Evolutionary conservation across 2,329 filamentous ascomycete species (phyloP).

Genomic region (Ustulina deusta): DNA sequence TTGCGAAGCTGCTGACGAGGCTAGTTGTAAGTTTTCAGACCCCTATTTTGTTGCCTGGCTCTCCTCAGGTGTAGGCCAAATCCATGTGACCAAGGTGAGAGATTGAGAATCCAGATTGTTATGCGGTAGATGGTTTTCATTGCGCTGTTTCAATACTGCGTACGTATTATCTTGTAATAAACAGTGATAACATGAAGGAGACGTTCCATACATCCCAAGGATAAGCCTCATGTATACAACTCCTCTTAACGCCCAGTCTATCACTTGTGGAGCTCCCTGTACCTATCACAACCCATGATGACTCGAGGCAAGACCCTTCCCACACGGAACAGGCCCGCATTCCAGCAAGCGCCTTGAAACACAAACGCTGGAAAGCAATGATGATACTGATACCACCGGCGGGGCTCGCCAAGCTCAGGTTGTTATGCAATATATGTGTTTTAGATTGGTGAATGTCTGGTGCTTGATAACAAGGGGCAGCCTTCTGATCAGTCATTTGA

Average conservation of each 20-base stretch:
- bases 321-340: slow-evolving; percentile 1
- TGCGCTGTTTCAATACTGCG: slow-evolving; percentile 9
- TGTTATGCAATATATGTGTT: slow-evolving; percentile 9
- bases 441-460: background rate
- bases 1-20: slow-evolving; percentile 22
- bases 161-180: slow-evolving; percentile 14
- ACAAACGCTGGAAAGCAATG: background rate
- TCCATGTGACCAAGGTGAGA: background rate
- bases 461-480: background rate
- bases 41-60: slow-evolving; percentile 22
- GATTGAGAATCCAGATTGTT: background rate
- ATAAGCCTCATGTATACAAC: slow-evolving; percentile 35
- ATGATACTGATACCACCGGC: slow-evolving; percentile 9
- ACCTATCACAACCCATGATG: slow-evolving; percentile 20
- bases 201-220: slow-evolving; percentile 15
- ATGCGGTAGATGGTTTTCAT: slow-evolving; percentile 10
- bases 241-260: slow-evolving; percentile 31
- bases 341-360: slow-evolving; percentile 21
- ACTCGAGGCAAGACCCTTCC: slow-evolving; percentile 14
- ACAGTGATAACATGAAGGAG: slow-evolving; percentile 5
- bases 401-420: background rate
- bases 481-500: slow-evolving; percentile 40
- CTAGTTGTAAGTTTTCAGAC: background rate
- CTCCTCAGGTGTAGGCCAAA: background rate
- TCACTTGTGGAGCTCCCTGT: slow-evolving; percentile 21